Evolutionary conservation across 352 stramenopile genomes (phyloP).

Genomic region (Phytophthora lateralis): DNA sequence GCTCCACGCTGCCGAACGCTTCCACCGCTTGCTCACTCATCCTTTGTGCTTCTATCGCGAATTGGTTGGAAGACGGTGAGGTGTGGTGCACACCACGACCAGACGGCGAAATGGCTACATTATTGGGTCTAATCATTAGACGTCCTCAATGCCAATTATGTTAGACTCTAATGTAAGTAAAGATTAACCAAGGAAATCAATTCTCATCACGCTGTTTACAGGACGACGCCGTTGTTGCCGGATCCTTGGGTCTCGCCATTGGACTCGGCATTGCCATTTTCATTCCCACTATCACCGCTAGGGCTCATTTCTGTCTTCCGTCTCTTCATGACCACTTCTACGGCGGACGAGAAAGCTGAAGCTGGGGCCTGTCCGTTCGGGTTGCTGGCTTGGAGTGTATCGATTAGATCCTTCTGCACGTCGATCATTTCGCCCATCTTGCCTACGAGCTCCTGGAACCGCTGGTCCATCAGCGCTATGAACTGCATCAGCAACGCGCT

Average conservation of each 20-base stretch:
- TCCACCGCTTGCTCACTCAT: constrained; percentile 73
- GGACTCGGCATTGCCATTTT: constrained; percentile 1
- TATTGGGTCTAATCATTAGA: too few species aligned
- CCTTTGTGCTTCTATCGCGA: constrained; percentile 6
- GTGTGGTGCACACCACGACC: constrained; percentile 22
- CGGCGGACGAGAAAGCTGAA: constrained; percentile 40
- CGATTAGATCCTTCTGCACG: constrained; percentile 70
- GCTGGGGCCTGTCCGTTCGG: constrained; percentile 37
- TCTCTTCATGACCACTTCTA: constrained; percentile 47
- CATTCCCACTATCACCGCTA: constrained; percentile 2
- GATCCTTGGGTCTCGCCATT: constrained; percentile 2
- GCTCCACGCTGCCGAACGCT: constrained; percentile 71
- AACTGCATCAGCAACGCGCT: constrained; percentile 55
- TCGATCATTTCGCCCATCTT: constrained; percentile 84
- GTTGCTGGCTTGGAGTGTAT: constrained; percentile 55
- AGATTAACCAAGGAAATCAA: neutral
- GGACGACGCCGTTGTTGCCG: constrained; percentile 14
- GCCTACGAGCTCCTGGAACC: constrained; percentile 73
- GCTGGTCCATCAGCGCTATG: constrained; percentile 67
- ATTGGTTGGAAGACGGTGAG: constrained; percentile 24
- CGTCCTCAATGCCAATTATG: too few species aligned
- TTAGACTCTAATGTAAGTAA: too few species aligned
- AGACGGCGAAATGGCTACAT: constrained; percentile 1
- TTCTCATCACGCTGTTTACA: constrained; percentile 17
- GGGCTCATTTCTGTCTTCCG: constrained; percentile 41